These are phyloP conservation scores for Begonia fuchsioides DNA, from an alignment of 306 rosid genomes.

Conservation along the genomic window DNA sequence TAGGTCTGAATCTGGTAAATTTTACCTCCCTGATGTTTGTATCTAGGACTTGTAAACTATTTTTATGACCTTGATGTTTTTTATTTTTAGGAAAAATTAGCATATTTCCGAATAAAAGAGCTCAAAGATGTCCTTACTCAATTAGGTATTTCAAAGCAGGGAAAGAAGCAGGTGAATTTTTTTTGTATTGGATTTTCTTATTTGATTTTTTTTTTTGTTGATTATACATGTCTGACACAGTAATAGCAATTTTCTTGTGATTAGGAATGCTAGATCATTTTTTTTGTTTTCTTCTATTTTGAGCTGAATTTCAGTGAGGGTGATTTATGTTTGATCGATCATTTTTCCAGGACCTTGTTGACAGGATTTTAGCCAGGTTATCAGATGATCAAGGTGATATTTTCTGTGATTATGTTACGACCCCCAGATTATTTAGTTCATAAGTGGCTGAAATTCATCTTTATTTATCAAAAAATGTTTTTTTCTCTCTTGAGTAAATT, in stretches of 20 bases:
- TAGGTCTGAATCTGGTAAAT: too few relatives aligned
- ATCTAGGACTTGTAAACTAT: not conserved
- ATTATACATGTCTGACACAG: too few relatives aligned
- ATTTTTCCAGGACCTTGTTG: slow-evolving; percentile 68
- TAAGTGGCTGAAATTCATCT: not conserved
- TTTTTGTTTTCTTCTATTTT: not conserved
- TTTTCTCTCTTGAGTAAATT: too few relatives aligned
- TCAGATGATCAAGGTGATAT: slow-evolving; percentile 73
- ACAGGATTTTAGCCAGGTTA: slow-evolving; percentile 59
- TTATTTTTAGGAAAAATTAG: slow-evolving; percentile 54
- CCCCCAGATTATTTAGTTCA: not conserved
- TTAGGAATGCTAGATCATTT: too few relatives aligned
- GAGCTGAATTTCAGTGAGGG: not conserved
- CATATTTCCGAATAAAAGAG: slow-evolving; percentile 74
- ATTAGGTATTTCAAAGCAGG: slow-evolving; percentile 89
- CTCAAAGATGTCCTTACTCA: slow-evolving; percentile 86
- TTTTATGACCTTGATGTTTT: not conserved
- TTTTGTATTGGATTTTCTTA: not conserved
- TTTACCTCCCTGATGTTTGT: too few relatives aligned
- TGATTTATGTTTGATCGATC: slow-evolving; percentile 5
- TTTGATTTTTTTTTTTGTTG: too few relatives aligned
- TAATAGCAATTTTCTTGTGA: too few relatives aligned
- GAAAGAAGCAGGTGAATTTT: slow-evolving; percentile 88
- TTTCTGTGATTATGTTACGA: not conserved
- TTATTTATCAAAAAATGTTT: not conserved